These are phyloP conservation scores for Neurospora sp. DNA, from an alignment of 495 filamentous ascomycete species.

Conservation along the genomic window DNA sequence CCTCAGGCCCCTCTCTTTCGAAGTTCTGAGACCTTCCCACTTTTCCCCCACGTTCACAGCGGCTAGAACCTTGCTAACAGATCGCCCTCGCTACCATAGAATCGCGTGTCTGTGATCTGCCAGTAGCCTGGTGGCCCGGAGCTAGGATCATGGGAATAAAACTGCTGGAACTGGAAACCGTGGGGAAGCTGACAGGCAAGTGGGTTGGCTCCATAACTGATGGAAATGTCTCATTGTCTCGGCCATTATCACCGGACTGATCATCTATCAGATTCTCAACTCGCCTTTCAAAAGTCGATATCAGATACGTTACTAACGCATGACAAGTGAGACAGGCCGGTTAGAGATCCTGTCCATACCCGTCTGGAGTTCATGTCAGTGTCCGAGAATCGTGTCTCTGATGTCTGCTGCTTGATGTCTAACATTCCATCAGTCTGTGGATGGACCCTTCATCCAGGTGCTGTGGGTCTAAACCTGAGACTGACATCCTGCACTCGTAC, in stretches of 20 bases:
- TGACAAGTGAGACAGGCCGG: background rate
- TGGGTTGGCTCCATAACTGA: background rate
- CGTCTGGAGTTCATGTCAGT: background rate
- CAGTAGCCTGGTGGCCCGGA: background rate
- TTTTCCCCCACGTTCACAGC: background rate
- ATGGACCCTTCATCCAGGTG: background rate
- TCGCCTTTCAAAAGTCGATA: background rate
- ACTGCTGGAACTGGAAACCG: background rate
- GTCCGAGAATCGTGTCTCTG: background rate
- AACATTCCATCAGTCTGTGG: background rate
- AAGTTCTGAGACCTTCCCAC: background rate
- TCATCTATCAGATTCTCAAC: background rate
- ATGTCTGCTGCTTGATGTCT: background rate
- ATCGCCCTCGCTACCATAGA: background rate
- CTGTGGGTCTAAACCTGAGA: background rate
- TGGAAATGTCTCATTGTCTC: background rate
- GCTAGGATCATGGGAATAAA: background rate
- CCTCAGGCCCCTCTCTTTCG: background rate
- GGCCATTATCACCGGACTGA: background rate
- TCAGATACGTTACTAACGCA: background rate
- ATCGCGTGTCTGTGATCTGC: background rate
- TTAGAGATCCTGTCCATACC: background rate
- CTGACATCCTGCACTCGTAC: background rate
- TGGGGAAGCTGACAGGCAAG: background rate
- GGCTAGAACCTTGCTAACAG: background rate